Base-by-base conservation (phyloP, 768 basidiomycete genomes). In the Pleurotus salmoneostramineus region DNA sequence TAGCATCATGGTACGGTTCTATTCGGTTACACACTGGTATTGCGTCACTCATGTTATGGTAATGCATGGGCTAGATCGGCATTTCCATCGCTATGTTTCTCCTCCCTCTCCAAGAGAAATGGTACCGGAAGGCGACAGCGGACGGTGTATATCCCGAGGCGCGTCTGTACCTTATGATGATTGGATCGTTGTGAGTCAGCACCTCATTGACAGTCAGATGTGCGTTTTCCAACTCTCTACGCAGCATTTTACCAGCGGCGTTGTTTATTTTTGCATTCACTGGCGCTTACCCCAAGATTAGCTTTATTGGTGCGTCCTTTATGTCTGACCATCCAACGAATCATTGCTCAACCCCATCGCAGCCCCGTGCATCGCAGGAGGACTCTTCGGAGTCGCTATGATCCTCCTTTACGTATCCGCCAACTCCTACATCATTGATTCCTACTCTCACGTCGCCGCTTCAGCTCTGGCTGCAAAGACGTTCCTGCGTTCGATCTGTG, bases 391-490 rank as follows among this genome's bases (percentile, higher is more conserved):
- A 10, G 69, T 75, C 50, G 71, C 73, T 44, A 73, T 78, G 71
- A 73, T 75, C 62, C 63, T 77, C 54, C 59, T 78, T 59, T 79
- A 77, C 67, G 68, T 77, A 62, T 71, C 74, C 43, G 74, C 74
- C 14, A 74, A 77, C 63, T 76, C 74, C 1, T 78, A 77, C 66
- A 76, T 77, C 68, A 69, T 78, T 60, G 77, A 77, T 65, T 72
- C 71, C 14, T 76, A 74, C 67, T 70, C 68, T 60, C 62, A 62
- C 47, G 77, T 69, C 61, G 77, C 77, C 8, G 78, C 80, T 0
- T 74, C 72, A 14, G 78, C 78, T 5, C 72, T 79, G 58, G 75
- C 77, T 1, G 78, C 77, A 10, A 77, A 77, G 58, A 77, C 79
- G 27, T 61, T 76, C 35, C 59, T 76, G 62, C 71, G 75, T 6